phyloP scores from a whole-genome alignment of 371 early-diverging fungal genomes.

The Mucor plumbeus region DNA sequence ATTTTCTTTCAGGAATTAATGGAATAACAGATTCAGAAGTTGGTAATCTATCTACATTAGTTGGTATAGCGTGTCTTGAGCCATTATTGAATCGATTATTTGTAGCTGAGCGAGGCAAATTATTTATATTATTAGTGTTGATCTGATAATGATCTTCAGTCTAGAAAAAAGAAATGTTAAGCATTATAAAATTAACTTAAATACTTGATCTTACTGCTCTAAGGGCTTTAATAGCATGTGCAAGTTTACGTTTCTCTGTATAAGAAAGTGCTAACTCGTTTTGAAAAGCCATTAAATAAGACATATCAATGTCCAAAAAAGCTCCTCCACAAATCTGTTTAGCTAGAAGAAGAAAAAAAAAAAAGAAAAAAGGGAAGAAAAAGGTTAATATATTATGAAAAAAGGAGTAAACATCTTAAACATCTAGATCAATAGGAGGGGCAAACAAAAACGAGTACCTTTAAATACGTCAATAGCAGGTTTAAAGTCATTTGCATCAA shows the following conservation, averaged over 20 bases:
- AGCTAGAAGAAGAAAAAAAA: constrained; percentile 15
- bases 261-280: constrained; percentile 26
- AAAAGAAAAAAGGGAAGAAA: constrained; percentile 5
- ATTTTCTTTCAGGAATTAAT: constrained; percentile 37
- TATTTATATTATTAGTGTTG: constrained; percentile 4
- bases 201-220: constrained; percentile 23
- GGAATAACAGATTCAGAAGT: constrained; percentile 20
- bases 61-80: constrained; percentile 13
- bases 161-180: constrained; percentile 5
- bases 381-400: not conserved
- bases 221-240: constrained; percentile 32
- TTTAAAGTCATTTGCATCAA: constrained; percentile 29
- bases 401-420: constrained; percentile 8
- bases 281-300: constrained; percentile 22
- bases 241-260: constrained; percentile 38
- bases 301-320: constrained; percentile 28
- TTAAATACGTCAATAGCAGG: constrained; percentile 31
- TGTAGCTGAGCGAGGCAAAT: constrained; percentile 1
- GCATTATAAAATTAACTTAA: not conserved
- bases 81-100: constrained; percentile 12
- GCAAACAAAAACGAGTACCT: constrained; percentile 14
- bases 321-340: constrained; percentile 29
- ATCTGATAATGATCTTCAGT: constrained; percentile 17
- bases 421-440: constrained; percentile 11
- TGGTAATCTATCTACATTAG: not conserved